A percentile compares a stretch with the other conserved stretches of the same genome.
Conservation (phyloP, 305 asterid species). For the Solanum aculeatissimum region DNA sequence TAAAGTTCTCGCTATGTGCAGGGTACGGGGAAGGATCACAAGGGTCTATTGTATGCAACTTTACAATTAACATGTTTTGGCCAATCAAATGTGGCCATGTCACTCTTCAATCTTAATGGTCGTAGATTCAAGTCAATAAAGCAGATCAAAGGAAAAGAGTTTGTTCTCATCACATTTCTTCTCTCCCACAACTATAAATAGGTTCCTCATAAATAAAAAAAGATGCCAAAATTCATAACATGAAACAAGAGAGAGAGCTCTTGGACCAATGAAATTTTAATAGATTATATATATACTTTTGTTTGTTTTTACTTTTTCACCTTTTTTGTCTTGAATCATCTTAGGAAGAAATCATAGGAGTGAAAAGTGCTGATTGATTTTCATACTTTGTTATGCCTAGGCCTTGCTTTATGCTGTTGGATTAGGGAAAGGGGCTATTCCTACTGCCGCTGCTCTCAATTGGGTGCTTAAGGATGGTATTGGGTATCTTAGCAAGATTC, state of each 20-base stretch:
- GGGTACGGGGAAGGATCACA: too few species aligned
- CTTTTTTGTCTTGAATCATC: background rate
- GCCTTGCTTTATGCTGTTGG: constrained; percentile 96
- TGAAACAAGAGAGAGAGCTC: background rate
- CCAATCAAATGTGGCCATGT: background rate
- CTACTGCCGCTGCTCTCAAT: constrained; percentile 92
- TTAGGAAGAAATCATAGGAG: background rate
- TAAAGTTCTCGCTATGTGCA: too few species aligned
- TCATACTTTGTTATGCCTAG: constrained; percentile 21
- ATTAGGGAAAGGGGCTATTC: constrained; percentile 94
- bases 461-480: constrained; percentile 99
- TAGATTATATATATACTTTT: background rate
- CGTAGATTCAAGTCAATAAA: background rate
- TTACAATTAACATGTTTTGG: background rate
- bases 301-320: background rate
- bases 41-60: too few species aligned
- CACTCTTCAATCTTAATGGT: background rate
- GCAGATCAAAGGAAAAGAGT: background rate
- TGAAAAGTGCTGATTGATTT: background rate
- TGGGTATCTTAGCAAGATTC: constrained; percentile 87
- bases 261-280: background rate
- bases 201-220: background rate
- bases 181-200: background rate
- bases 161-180: background rate
- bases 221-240: background rate